phyloP scores from a whole-genome alignment of 2,329 filamentous ascomycete genomes.

The Exophiala sideris region DNA sequence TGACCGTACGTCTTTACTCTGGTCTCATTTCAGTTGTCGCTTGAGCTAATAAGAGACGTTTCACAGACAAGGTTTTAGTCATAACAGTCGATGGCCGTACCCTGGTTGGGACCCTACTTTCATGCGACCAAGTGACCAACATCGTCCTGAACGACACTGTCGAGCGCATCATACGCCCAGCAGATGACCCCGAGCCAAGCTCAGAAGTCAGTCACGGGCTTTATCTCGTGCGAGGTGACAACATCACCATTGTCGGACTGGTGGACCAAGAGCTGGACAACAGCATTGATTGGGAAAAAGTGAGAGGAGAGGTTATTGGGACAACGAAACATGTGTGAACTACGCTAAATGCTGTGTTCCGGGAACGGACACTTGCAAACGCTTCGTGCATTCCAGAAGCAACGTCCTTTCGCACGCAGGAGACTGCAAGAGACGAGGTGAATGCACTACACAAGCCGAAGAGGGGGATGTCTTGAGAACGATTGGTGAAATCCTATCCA shows the following conservation, averaged over 20 bases:
- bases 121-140: slow-evolving; percentile 89
- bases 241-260: slow-evolving; percentile 83
- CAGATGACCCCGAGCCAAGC: slow-evolving; percentile 77
- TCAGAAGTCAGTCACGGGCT: slow-evolving; percentile 78
- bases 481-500: not conserved
- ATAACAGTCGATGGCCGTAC: slow-evolving; percentile 91
- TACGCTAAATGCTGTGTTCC: not conserved
- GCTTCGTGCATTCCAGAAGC: not conserved
- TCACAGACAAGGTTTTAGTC: slow-evolving; percentile 81
- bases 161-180: slow-evolving; percentile 84
- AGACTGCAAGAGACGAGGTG: no score
- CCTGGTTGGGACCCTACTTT: slow-evolving; percentile 74
- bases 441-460: no score
- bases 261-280: slow-evolving; percentile 86
- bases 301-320: slow-evolving; percentile 41
- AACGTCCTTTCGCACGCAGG: not conserved
- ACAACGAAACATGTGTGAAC: slow-evolving; percentile 29
- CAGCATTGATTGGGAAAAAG: slow-evolving; percentile 89
- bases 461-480: no score
- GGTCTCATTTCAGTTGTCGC: not conserved
- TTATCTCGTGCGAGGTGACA: slow-evolving; percentile 91
- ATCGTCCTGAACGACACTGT: slow-evolving; percentile 78
- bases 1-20: slow-evolving; percentile 44
- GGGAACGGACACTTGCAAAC: not conserved
- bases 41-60: slow-evolving; percentile 30